Evolutionary conservation across 371 early-diverging fungal species (phyloP).

Genomic region (Fennellomyces sp.): DNA sequence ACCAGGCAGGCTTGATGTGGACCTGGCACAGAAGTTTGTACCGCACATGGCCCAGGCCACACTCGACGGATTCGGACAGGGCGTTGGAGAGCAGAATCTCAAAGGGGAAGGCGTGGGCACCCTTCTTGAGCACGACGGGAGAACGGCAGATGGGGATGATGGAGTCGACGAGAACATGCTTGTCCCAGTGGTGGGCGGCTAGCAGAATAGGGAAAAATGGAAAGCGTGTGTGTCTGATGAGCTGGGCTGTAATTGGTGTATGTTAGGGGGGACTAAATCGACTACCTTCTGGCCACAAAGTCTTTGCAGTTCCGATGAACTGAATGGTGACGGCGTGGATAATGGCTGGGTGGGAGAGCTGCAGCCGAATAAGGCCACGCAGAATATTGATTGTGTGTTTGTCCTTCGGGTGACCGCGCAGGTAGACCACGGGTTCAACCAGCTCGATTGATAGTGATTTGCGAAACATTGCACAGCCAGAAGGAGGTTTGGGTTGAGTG

Average conservation of each 20-base stretch:
- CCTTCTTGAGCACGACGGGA: conserved; percentile 31
- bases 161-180: conserved; percentile 35
- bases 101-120: conserved; percentile 41
- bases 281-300: conserved; percentile 47
- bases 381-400: conserved; percentile 36
- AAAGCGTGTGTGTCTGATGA: neutral
- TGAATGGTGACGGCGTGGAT: conserved; percentile 35
- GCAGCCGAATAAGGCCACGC: conserved; percentile 35
- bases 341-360: conserved; percentile 19
- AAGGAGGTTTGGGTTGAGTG: neutral
- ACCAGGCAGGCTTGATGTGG: conserved; percentile 27
- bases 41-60: conserved; percentile 39
- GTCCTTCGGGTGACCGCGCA: conserved; percentile 38
- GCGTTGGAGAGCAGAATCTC: conserved; percentile 43
- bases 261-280: neutral
- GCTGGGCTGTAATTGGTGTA: neutral
- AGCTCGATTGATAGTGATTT: conserved; percentile 41
- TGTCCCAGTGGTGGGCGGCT: conserved; percentile 42
- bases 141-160: conserved; percentile 33
- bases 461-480: conserved; percentile 28
- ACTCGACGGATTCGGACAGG: conserved; percentile 47
- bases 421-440: conserved; percentile 40
- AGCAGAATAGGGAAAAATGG: neutral
- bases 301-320: conserved; percentile 43
- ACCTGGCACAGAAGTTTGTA: conserved; percentile 41